Conservation (phyloP, 164 flowering plant species). For the Stephania japonica region DNA sequence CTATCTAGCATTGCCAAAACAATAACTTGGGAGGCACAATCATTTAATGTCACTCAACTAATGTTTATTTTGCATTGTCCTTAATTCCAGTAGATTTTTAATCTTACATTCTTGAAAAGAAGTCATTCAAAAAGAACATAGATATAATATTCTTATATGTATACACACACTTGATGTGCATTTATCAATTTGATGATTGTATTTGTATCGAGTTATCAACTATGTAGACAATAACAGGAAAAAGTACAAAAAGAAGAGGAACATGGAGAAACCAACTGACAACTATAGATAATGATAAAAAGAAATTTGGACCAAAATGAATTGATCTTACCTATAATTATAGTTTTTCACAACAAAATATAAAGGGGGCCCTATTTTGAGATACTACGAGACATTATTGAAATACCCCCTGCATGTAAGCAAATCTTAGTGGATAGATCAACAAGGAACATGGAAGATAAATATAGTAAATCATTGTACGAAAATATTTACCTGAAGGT, state of each 20-base stretch:
- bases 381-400: slow-evolving; percentile 67
- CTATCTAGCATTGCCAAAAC: background rate
- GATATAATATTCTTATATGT: no score
- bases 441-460: background rate
- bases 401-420: slow-evolving; percentile 76
- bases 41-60: background rate
- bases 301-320: background rate
- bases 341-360: slow-evolving; percentile 93
- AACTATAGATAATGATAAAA: background rate
- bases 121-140: background rate
- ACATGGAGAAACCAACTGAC: background rate
- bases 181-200: no score
- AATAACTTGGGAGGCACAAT: background rate
- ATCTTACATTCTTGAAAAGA: background rate
- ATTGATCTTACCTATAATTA: slow-evolving; percentile 66
- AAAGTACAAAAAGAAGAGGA: background rate
- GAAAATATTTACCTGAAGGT: slow-evolving; percentile 70
- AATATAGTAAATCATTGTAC: background rate
- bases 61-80: background rate
- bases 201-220: no score
- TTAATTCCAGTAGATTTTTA: background rate
- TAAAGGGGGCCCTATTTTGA: slow-evolving; percentile 91
- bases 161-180: no score
- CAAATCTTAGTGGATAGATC: background rate
- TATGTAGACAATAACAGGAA: no score